Conservation (phyloP, 116 monocot genomes). For the Dioscorea cayenensis region DNA sequence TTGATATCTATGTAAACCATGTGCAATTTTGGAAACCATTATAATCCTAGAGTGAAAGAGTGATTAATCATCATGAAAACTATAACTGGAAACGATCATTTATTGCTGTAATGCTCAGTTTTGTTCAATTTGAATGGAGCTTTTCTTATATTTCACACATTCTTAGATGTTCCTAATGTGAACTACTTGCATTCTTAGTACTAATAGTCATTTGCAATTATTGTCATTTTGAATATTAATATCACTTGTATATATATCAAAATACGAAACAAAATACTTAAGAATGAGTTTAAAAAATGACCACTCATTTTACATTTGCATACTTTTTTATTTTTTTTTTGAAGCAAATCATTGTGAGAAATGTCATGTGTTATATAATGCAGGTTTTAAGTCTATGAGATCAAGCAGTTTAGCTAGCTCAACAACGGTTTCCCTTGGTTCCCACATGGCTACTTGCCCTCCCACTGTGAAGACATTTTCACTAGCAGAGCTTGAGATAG, state of each 20-base stretch:
- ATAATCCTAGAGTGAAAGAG: neutral
- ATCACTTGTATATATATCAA: no score
- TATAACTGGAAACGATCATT: neutral
- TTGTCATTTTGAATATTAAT: neutral
- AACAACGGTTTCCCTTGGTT: constrained; percentile 38
- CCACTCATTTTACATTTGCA: neutral
- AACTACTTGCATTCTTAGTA: neutral
- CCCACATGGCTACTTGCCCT: constrained; percentile 44
- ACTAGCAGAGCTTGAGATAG: constrained; percentile 50
- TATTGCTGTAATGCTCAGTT: neutral
- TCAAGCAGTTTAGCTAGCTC: constrained; percentile 54
- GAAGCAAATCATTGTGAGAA: neutral
- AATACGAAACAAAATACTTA: neutral
- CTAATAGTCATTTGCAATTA: neutral
- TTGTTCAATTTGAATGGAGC: neutral
- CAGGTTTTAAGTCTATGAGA: constrained; percentile 45
- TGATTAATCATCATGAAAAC: neutral
- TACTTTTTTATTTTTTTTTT: neutral
- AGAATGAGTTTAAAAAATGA: neutral
- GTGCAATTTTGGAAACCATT: neutral
- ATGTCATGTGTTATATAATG: constrained; percentile 2
- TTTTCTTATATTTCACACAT: neutral
- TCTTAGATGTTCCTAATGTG: neutral
- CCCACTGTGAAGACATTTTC: constrained; percentile 61
- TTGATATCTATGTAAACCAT: neutral